Evolutionary conservation across 75 land plant species (phyloP).

Genomic region (Cryptomeria japonica): DNA sequence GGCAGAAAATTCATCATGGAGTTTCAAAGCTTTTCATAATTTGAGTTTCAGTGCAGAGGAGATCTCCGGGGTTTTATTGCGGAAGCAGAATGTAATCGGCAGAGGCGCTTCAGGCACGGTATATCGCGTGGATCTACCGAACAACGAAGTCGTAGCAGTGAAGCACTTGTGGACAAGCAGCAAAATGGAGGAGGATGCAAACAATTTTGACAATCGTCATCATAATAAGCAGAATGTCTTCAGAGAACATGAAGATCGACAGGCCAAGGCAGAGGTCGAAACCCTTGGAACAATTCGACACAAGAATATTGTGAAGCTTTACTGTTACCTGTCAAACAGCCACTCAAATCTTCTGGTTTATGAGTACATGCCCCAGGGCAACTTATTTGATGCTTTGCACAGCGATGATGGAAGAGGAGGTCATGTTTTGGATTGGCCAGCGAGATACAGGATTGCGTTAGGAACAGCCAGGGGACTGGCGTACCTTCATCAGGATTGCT

Average conservation of each 20-base stretch:
- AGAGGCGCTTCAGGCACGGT: slow-evolving; percentile 80
- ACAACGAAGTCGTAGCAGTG: slow-evolving; percentile 71
- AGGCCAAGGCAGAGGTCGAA: slow-evolving; percentile 61
- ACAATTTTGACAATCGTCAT: slow-evolving; percentile 11
- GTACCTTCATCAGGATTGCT: slow-evolving; percentile 88
- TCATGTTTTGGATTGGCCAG: slow-evolving; percentile 66
- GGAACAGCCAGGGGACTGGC: slow-evolving; percentile 83
- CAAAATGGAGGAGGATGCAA: slow-evolving; percentile 29
- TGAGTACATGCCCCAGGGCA: slow-evolving; percentile 94
- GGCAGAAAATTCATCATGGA: slow-evolving; percentile 30
- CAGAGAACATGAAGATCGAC: slow-evolving; percentile 3
- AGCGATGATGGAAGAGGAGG: slow-evolving; percentile 35
- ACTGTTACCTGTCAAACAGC: slow-evolving; percentile 55
- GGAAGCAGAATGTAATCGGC: slow-evolving; percentile 72
- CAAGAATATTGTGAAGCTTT: slow-evolving; percentile 75
- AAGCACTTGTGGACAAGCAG: slow-evolving; percentile 51
- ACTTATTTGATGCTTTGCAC: slow-evolving; percentile 69
- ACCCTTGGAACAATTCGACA: slow-evolving; percentile 77
- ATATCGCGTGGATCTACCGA: slow-evolving; percentile 64
- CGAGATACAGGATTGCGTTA: slow-evolving; percentile 70
- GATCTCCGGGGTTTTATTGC: slow-evolving; percentile 40
- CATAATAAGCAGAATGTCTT: background rate
- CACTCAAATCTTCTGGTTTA: slow-evolving; percentile 63
- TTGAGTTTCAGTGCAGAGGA: slow-evolving; percentile 49
- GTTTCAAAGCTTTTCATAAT: slow-evolving; percentile 46